Evolutionary conservation across 2,329 filamentous ascomycete species (phyloP), one percentile per base, ranked within the genome.

Genomic region (Harringtonia aguacate): DNA sequence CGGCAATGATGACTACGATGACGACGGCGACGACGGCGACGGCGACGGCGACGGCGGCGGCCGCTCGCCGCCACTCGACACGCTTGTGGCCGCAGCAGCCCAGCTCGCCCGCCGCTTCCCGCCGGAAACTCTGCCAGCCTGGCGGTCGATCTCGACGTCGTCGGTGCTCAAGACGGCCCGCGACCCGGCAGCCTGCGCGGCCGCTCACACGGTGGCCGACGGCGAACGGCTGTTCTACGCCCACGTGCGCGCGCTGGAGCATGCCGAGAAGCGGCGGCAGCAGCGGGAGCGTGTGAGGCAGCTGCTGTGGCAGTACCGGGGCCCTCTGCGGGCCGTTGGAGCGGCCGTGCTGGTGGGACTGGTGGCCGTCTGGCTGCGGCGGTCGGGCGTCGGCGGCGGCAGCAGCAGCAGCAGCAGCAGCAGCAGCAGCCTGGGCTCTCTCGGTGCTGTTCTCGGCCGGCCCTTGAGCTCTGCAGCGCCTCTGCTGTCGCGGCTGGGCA

Each of bases 121-220:
- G 1, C 92, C 90, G 0, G 76, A 86, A 52, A 70, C 67, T 1
- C 67, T 98, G 8, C 73, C 70, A 30, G 71, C 75, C 7, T 97
- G 89, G 88, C 68, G 69, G 48, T 64, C 63, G 15, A 81, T 98
- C 47, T 88, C 88, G 3, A 60, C 62, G 8, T 75, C 75, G 47
- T 95, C 89, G 59, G 87, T 87, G 8, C 72, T 98, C 42, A 95
- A 94, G 62, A 95, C 89, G 2, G 84, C 84, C 0, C 72, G 76
- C 13, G 67, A 75, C 55, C 57, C 69, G 39, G 58, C 10, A 4
- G 18, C 43, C 14, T 10, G 10, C 7, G 68, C 75, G 39, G 59
- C 68, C 7, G 59, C 60, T 24, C 77, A 87, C 57, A 75, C 72
- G 0, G 61, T 86, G 29, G 63, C 72, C 27, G 75, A 90, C 34